Percentiles rank a stretch among this genome's conserved stretches.
Conservation (phyloP, 176 grass and related monocot species). For the Bromus sterilis region DNA sequence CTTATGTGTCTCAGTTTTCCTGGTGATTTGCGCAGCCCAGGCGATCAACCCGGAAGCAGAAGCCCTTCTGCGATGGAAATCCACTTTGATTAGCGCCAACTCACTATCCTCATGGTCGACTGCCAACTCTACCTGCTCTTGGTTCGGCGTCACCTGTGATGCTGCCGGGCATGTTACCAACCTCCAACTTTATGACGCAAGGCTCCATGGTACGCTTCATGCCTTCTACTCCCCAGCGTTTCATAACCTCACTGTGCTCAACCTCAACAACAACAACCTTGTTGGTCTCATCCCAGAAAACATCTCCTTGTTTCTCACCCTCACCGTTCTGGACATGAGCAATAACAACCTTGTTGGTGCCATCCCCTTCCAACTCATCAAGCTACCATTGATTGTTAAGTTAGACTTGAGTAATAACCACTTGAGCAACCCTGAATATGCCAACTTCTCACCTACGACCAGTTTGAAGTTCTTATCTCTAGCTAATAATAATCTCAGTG, state of each 20-base stretch:
- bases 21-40: background rate
- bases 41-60: background rate
- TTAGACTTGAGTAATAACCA: background rate
- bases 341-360: background rate
- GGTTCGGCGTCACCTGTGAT: slow-evolving; percentile 39
- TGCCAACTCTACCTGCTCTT: slow-evolving; percentile 32
- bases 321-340: background rate
- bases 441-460: background rate
- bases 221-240: slow-evolving; percentile 22
- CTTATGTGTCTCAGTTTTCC: background rate
- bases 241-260: background rate
- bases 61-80: slow-evolving; percentile 48
- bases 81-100: background rate
- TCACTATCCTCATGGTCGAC: slow-evolving; percentile 23
- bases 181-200: background rate
- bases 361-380: background rate
- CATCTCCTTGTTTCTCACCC: background rate
- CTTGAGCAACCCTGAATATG: background rate
- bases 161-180: slow-evolving; percentile 4
- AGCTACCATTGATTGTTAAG: background rate
- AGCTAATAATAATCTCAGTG: background rate
- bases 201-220: slow-evolving; percentile 21
- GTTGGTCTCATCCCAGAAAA: slow-evolving; percentile 33
- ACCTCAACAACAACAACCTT: slow-evolving; percentile 28
- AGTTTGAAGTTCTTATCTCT: background rate